phyloP scores from a whole-genome alignment of 306 rosid genomes.

The Medicago ruthenica region DNA sequence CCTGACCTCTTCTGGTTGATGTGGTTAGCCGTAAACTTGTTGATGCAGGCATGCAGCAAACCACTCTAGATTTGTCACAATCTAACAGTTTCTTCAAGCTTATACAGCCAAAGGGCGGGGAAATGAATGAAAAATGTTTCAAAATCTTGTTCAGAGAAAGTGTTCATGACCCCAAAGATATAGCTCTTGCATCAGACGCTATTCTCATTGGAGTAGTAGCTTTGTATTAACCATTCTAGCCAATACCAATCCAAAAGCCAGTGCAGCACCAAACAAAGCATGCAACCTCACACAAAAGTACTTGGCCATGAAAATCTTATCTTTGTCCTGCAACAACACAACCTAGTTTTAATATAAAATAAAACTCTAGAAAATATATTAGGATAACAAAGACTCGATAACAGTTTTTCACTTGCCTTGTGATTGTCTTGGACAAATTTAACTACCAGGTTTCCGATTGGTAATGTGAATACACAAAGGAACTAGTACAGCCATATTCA shows the following conservation, averaged over 20 bases:
- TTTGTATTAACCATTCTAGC: slow-evolving; percentile 54
- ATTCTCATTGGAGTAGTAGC: slow-evolving; percentile 39
- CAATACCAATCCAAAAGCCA: slow-evolving; percentile 76
- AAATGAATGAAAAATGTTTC: slow-evolving; percentile 7
- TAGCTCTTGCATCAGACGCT: neutral
- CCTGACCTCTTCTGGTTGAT: neutral
- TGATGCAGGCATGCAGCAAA: neutral
- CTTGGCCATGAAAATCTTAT: slow-evolving; percentile 93
- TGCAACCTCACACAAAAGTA: slow-evolving; percentile 89
- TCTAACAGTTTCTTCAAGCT: slow-evolving; percentile 14
- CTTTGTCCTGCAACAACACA: slow-evolving; percentile 64
- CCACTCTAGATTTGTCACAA: slow-evolving; percentile 7
- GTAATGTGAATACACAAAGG: slow-evolving; percentile 73
- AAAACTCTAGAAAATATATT: neutral
- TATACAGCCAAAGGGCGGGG: neutral
- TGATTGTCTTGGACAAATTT: slow-evolving; percentile 78
- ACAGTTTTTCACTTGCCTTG: slow-evolving; percentile 53
- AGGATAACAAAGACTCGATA: slow-evolving; percentile 5
- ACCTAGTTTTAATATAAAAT: neutral
- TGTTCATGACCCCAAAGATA: neutral
- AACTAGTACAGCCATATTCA: slow-evolving; percentile 55
- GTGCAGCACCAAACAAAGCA: slow-evolving; percentile 77
- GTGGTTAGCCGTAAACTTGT: neutral
- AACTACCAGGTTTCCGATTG: slow-evolving; percentile 73
- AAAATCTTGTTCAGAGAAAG: neutral